A percentile compares a stretch with the other conserved stretches of the same genome.
These are phyloP conservation scores for Apiospora pterosperma DNA, from an alignment of 2,329 filamentous ascomycete species.

Conservation along the genomic window DNA sequence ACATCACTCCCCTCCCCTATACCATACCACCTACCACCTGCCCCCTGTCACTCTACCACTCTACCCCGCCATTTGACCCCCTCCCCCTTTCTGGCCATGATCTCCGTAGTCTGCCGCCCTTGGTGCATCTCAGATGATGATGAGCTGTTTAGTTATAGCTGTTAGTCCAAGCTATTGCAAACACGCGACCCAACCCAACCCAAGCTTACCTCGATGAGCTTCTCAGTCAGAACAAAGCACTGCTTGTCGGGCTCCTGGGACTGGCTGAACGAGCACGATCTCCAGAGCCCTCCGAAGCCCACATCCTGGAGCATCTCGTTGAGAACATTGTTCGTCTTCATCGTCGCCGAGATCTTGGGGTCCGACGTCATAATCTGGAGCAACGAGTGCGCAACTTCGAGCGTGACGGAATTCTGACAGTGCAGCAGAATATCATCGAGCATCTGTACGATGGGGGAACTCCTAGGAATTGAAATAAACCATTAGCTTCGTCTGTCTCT, in stretches of 20 bases:
- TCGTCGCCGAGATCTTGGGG: slow-evolving; percentile 44
- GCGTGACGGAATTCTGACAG: slow-evolving; percentile 57
- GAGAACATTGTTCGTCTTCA: slow-evolving; percentile 45
- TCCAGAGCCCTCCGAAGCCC: slow-evolving; percentile 63
- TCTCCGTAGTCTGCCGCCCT: not conserved
- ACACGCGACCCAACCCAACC: not conserved
- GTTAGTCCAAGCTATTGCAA: not conserved
- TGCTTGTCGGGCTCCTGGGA: slow-evolving; percentile 47
- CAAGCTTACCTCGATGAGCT: slow-evolving; percentile 56
- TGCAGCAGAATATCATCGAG: slow-evolving; percentile 61
- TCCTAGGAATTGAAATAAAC: slow-evolving; percentile 33
- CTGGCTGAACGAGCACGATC: slow-evolving; percentile 48
- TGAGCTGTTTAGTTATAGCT: slow-evolving; percentile 5
- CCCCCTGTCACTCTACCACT: not conserved
- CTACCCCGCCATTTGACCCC: not conserved
- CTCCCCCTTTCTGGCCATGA: not conserved
- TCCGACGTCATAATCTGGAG: slow-evolving; percentile 57
- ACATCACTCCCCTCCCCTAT: no score
- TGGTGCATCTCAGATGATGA: slow-evolving; percentile 9
- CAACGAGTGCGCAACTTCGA: slow-evolving; percentile 59
- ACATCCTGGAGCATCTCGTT: slow-evolving; percentile 54
- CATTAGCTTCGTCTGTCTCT: not conserved
- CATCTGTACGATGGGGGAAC: slow-evolving; percentile 52
- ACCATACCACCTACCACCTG: not conserved
- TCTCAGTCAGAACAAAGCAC: slow-evolving; percentile 54